phyloP scores from a whole-genome alignment of 176 grass and related monocot genomes.

The Metroxylon sagu region DNA sequence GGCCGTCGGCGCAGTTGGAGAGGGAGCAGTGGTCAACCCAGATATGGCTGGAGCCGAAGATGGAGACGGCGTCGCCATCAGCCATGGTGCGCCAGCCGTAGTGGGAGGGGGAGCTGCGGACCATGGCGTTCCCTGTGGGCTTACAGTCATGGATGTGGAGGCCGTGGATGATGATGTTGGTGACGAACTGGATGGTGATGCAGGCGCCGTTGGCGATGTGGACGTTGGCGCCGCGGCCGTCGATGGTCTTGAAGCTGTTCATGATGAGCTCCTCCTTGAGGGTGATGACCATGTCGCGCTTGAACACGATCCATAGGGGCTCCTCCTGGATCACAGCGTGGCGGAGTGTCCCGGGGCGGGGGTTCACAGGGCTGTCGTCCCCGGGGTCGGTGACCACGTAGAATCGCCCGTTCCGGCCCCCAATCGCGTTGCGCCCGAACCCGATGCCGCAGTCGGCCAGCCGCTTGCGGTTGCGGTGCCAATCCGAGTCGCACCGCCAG shows the following conservation, averaged over 20 bases:
- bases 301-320: slow-evolving; percentile 26
- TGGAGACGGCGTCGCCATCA: slow-evolving; percentile 23
- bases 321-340: slow-evolving; percentile 16
- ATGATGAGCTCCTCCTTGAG: slow-evolving; percentile 28
- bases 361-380: slow-evolving; percentile 23
- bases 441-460: slow-evolving; percentile 26
- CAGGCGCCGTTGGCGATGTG: slow-evolving; percentile 31
- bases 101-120: slow-evolving; percentile 24
- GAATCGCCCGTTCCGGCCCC: slow-evolving; percentile 15
- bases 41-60: slow-evolving; percentile 22
- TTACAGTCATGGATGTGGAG: slow-evolving; percentile 23
- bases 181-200: slow-evolving; percentile 26
- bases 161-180: slow-evolving; percentile 31
- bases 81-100: slow-evolving; percentile 27
- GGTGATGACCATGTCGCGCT: slow-evolving; percentile 28
- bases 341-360: slow-evolving; percentile 13
- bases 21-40: slow-evolving; percentile 28
- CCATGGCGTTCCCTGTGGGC: slow-evolving; percentile 28
- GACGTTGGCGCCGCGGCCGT: slow-evolving; percentile 22
- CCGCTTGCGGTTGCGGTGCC: slow-evolving; percentile 18
- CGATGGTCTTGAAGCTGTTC: slow-evolving; percentile 32
- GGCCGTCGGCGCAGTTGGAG: slow-evolving; percentile 31
- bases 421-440: slow-evolving; percentile 17
- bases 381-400: slow-evolving; percentile 20
- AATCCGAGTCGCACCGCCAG: slow-evolving; percentile 26